A percentile compares a stretch with the other conserved stretches of the same genome.
phyloP scores from a whole-genome alignment of 306 rosid genomes.

The Sindora glabra region DNA sequence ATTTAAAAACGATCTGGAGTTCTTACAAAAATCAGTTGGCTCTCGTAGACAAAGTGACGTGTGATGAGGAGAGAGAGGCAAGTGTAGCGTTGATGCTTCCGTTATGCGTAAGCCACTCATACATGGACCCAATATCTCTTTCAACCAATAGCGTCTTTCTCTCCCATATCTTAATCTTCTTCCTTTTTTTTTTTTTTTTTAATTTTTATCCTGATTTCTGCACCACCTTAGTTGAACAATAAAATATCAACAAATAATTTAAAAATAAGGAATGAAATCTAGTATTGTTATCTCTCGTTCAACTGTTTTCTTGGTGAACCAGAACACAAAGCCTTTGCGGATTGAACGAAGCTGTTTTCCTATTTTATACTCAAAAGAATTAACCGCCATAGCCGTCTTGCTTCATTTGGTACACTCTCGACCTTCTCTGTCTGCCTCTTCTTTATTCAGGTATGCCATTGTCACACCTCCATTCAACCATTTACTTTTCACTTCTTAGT shows the following conservation, averaged over 20 bases:
- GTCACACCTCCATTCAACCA: neutral
- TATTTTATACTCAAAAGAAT: neutral
- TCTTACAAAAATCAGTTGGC: neutral
- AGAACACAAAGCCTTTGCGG: too few relatives aligned
- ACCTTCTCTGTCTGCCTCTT: neutral
- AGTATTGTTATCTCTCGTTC: slow-evolving; percentile 5
- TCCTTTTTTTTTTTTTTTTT: neutral
- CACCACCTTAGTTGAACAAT: too few relatives aligned
- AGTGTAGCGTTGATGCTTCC: slow-evolving; percentile 12
- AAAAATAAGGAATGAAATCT: neutral
- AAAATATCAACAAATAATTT: neutral
- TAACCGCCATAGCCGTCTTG: neutral
- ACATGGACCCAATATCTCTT: slow-evolving; percentile 54
- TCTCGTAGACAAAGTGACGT: slow-evolving; percentile 1
- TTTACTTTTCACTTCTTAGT: neutral
- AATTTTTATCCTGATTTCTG: neutral
- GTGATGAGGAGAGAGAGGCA: slow-evolving; percentile 20
- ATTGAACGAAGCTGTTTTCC: too few relatives aligned
- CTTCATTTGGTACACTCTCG: neutral
- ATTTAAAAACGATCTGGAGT: neutral
- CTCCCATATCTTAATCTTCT: slow-evolving; percentile 54
- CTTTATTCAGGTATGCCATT: slow-evolving; percentile 26
- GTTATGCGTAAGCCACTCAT: too few relatives aligned
- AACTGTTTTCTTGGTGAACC: slow-evolving; percentile 15
- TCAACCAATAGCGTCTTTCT: slow-evolving; percentile 52